phyloP scores from a whole-genome alignment of 1,284 basidiomycete genomes.

The Sanghuangporus sanghuang region DNA sequence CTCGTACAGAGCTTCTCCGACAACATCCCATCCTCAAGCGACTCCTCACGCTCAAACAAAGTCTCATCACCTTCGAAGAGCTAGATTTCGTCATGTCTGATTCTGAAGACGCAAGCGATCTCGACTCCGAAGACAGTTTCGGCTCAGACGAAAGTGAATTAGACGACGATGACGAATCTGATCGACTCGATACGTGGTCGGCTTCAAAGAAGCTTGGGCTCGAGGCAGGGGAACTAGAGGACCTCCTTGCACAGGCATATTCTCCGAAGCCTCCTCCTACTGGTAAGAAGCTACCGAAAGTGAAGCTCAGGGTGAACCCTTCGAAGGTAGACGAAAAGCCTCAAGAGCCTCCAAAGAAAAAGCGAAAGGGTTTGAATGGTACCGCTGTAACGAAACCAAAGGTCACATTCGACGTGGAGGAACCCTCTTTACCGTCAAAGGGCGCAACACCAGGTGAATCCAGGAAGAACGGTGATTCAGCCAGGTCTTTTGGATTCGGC shows the following conservation, averaged over 20 bases:
- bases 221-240: slow-evolving; percentile 50
- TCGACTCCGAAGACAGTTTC: slow-evolving; percentile 21
- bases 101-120: slow-evolving; percentile 35
- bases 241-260: slow-evolving; percentile 50
- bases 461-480: slow-evolving; percentile 20
- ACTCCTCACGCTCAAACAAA: slow-evolving; percentile 82
- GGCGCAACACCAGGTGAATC: slow-evolving; percentile 23
- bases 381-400: slow-evolving; percentile 17
- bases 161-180: slow-evolving; percentile 10
- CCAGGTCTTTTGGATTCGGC: slow-evolving; percentile 50
- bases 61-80: slow-evolving; percentile 77
- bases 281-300: slow-evolving; percentile 4
- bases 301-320: background rate
- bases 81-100: slow-evolving; percentile 66
- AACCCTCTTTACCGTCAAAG: slow-evolving; percentile 47
- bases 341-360: slow-evolving; percentile 34
- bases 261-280: slow-evolving; percentile 14
- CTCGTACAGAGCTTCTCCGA: slow-evolving; percentile 60
- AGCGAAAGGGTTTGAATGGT: slow-evolving; percentile 32
- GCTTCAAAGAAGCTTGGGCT: slow-evolving; percentile 27
- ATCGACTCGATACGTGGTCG: slow-evolving; percentile 21
- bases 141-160: slow-evolving; percentile 26
- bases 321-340: background rate
- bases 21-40: slow-evolving; percentile 79
- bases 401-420: slow-evolving; percentile 65